Conservation (phyloP, 805 yeast genomes). For the Candida cerambycidarum region DNA sequence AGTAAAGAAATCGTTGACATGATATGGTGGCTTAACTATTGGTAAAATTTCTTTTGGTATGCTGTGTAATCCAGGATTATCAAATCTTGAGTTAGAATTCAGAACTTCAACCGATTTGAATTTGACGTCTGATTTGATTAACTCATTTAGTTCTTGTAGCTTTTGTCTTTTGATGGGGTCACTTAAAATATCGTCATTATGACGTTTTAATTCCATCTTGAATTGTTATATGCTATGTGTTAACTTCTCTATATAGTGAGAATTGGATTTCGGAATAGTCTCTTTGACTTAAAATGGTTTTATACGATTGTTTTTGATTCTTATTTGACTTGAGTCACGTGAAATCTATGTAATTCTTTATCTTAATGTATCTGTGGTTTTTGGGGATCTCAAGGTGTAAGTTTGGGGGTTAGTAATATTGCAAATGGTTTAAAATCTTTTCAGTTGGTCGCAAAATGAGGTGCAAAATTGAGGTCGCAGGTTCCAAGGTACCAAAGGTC, state of each 20-base stretch:
- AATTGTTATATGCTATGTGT: background rate
- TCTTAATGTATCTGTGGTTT: no score
- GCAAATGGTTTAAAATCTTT: conserved; percentile 4
- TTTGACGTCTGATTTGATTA: background rate
- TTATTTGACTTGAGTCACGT: no score
- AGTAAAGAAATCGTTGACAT: conserved; percentile 33
- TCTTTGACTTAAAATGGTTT: no score
- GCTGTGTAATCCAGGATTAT: conserved; percentile 28
- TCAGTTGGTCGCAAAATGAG: conserved; percentile 8
- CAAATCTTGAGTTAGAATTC: background rate
- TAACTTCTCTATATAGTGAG: background rate
- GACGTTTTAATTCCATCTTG: conserved; percentile 7
- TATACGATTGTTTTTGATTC: no score
- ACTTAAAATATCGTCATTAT: conserved; percentile 6
- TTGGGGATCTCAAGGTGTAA: no score
- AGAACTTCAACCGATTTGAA: background rate
- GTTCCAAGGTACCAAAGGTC: background rate
- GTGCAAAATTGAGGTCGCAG: background rate
- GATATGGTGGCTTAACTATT: conserved; percentile 31
- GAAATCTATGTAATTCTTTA: no score
- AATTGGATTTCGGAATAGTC: background rate
- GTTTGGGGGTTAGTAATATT: background rate
- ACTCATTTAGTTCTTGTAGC: conserved; percentile 5
- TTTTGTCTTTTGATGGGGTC: conserved; percentile 10
- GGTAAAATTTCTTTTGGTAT: conserved; percentile 40